A percentile compares a stretch with the other conserved stretches of the same genome.
Conservation (phyloP, 768 basidiomycete species). For the Boletus patriciae region DNA sequence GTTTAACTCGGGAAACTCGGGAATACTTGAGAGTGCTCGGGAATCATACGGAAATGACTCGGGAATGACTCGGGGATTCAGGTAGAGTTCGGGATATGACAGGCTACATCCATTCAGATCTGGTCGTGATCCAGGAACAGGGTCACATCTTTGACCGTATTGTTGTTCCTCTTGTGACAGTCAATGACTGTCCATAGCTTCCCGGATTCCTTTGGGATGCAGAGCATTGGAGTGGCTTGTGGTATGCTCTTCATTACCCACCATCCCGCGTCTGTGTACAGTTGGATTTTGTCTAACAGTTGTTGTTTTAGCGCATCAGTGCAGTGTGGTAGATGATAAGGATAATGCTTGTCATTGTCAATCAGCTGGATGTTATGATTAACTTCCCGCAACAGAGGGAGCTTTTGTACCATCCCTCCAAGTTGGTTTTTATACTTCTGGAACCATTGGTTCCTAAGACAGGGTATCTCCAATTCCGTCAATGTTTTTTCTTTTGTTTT, state of each 20-base stretch:
- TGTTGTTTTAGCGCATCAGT: background rate
- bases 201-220: background rate
- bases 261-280: background rate
- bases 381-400: no score
- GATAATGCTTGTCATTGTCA: background rate
- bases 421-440: no score
- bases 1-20: no score
- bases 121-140: background rate
- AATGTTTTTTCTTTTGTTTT: no score
- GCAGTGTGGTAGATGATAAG: background rate
- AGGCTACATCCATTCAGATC: background rate
- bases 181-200: background rate
- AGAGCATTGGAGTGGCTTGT: background rate
- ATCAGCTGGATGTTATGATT: no score
- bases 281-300: background rate
- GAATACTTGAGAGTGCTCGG: no score
- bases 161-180: background rate
- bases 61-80: no score
- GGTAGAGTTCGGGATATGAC: no score
- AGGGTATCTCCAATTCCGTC: no score
- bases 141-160: background rate
- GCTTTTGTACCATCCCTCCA: no score
- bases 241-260: background rate
- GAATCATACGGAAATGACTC: no score
- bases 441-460: no score